phyloP scores from a whole-genome alignment of 176 grass and related monocot genomes.

The Musa beccarii region DNA sequence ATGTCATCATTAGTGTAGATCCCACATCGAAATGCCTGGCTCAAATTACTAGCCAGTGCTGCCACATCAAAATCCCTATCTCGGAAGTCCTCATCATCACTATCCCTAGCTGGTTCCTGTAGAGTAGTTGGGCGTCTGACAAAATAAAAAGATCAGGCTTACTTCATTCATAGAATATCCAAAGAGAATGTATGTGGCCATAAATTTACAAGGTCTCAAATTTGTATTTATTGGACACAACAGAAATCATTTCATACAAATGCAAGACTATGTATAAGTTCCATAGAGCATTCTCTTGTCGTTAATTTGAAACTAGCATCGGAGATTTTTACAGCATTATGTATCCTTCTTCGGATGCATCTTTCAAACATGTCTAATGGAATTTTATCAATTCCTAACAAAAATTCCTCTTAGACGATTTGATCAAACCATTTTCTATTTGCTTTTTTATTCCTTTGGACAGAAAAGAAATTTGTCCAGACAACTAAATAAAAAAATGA shows the following conservation, averaged over 20 bases:
- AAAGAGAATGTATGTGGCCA: background rate
- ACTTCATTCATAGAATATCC: too few relatives aligned
- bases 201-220: background rate
- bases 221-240: too few relatives aligned
- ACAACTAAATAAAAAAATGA: background rate
- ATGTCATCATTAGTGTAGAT: constrained; percentile 78
- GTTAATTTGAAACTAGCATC: too few relatives aligned
- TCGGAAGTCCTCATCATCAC: constrained; percentile 95
- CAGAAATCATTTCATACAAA: too few relatives aligned
- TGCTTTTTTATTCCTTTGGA: background rate
- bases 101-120: constrained; percentile 85
- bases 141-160: constrained; percentile 7
- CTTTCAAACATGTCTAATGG: too few relatives aligned
- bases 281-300: too few relatives aligned
- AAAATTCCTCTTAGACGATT: too few relatives aligned
- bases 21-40: constrained; percentile 81
- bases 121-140: constrained; percentile 71
- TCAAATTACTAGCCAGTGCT: constrained; percentile 85
- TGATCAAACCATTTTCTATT: too few relatives aligned
- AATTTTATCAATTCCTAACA: too few relatives aligned
- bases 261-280: too few relatives aligned
- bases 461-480: background rate
- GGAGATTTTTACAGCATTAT: too few relatives aligned
- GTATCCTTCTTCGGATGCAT: too few relatives aligned
- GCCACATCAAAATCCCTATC: constrained; percentile 96